phyloP scores from a whole-genome alignment of 1,284 basidiomycete species.

The Sporisorium graminicola region DNA sequence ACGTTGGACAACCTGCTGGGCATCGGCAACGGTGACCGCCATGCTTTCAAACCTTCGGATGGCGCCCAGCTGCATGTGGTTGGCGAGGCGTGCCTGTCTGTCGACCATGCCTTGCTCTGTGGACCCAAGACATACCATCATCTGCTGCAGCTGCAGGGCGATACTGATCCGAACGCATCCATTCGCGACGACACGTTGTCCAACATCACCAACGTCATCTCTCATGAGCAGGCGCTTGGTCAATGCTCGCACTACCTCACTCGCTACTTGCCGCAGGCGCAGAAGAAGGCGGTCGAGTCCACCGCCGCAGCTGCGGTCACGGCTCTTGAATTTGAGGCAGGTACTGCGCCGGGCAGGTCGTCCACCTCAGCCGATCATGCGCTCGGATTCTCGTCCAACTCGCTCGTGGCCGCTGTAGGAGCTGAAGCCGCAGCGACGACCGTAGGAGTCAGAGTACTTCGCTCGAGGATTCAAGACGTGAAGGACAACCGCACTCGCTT shows the following conservation, averaged over 20 bases:
- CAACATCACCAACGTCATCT: conserved; percentile 54
- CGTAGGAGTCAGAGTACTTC: conserved; percentile 35
- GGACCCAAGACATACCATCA: conserved; percentile 52
- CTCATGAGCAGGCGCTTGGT: conserved; percentile 54
- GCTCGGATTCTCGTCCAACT: conserved; percentile 42
- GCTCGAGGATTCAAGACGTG: conserved; percentile 44
- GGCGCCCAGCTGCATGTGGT: conserved; percentile 39
- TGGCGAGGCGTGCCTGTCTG: conserved; percentile 40
- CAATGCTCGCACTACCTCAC: conserved; percentile 49
- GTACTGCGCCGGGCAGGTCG: conserved; percentile 43
- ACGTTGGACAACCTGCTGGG: conserved; percentile 44
- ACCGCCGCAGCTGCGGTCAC: conserved; percentile 48
- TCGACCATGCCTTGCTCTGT: conserved; percentile 50
- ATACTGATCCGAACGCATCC: conserved; percentile 24
- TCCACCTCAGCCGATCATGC: conserved; percentile 23
- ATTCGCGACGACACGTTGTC: conserved; percentile 49
- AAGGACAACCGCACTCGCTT: conserved; percentile 52
- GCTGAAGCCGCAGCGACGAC: conserved; percentile 28
- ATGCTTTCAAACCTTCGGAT: conserved; percentile 28
- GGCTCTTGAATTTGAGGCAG: conserved; percentile 45
- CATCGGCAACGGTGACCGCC: conserved; percentile 46
- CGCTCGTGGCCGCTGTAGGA: conserved; percentile 45
- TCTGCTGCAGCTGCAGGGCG: conserved; percentile 44
- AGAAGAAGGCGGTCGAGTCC: conserved; percentile 48
- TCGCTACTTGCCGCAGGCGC: conserved; percentile 46